A percentile compares a stretch with the other conserved stretches of the same genome.
Conservation (phyloP, 768 basidiomycete genomes). For the Kwoniella sp. region DNA sequence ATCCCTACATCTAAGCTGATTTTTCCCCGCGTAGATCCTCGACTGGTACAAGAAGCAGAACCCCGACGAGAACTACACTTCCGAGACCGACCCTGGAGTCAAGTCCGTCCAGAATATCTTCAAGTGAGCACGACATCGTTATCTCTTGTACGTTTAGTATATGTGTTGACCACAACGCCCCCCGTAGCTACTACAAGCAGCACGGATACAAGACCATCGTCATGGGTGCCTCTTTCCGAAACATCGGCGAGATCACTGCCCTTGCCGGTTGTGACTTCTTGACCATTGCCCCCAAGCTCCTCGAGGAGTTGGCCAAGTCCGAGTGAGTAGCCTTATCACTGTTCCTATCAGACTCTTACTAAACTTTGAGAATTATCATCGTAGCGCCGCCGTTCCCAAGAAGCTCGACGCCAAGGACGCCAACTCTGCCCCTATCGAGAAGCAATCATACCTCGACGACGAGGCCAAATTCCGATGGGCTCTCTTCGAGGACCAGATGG, state of each 20-base stretch:
- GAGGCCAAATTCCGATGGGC: slow-evolving; percentile 96
- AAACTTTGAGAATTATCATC: neutral
- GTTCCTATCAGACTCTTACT: slow-evolving; percentile 58
- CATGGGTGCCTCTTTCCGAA: slow-evolving; percentile 99
- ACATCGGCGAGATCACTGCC: slow-evolving; percentile 87
- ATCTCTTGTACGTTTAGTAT: too few species aligned
- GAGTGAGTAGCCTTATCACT: slow-evolving; percentile 24
- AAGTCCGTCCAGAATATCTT: slow-evolving; percentile 93
- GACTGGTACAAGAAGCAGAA: slow-evolving; percentile 94
- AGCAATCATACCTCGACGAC: slow-evolving; percentile 84
- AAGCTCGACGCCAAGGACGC: slow-evolving; percentile 69
- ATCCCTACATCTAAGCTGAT: neutral
- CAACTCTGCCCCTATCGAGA: slow-evolving; percentile 64
- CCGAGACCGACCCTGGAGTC: slow-evolving; percentile 94
- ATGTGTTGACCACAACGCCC: neutral
- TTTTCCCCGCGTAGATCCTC: slow-evolving; percentile 67
- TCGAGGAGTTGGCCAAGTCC: slow-evolving; percentile 80
- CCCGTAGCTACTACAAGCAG: slow-evolving; percentile 76
- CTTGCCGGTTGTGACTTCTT: slow-evolving; percentile 97
- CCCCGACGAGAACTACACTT: slow-evolving; percentile 77
- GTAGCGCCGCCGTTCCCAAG: slow-evolving; percentile 72
- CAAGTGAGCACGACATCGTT: slow-evolving; percentile 65
- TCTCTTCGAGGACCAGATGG: slow-evolving; percentile 90
- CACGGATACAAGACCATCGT: slow-evolving; percentile 98
- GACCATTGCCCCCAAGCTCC: slow-evolving; percentile 86